A percentile compares a stretch with the other conserved stretches of the same genome.
These are phyloP conservation scores for Moesziomyces aphidis DNA, from an alignment of 1,284 basidiomycete species.

Conservation along the genomic window DNA sequence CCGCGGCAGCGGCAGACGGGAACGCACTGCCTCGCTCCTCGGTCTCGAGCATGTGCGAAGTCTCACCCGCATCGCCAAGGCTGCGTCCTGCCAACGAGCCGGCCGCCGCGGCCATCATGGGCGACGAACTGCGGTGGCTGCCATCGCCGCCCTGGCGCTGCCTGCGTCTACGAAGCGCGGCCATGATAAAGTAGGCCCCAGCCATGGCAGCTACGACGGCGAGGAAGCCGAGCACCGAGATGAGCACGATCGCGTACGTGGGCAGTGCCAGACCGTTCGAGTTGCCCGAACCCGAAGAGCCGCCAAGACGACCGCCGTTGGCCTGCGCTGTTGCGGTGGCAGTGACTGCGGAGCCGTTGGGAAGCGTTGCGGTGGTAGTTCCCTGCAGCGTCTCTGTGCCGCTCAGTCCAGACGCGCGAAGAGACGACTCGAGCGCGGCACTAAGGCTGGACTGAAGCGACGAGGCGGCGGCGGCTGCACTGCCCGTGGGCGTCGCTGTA, in stretches of 20 bases:
- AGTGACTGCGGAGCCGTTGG: constrained; percentile 54
- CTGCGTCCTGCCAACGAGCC: constrained; percentile 38
- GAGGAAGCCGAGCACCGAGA: constrained; percentile 60
- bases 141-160: constrained; percentile 34
- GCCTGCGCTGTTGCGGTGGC: constrained; percentile 58
- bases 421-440: constrained; percentile 44
- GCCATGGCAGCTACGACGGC: constrained; percentile 47
- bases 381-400: constrained; percentile 57
- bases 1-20: constrained; percentile 6
- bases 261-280: constrained; percentile 48
- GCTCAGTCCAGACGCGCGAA: constrained; percentile 47
- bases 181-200: constrained; percentile 53
- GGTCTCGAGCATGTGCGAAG: constrained; percentile 43
- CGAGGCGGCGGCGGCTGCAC: constrained; percentile 25
- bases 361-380: constrained; percentile 54
- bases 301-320: constrained; percentile 50
- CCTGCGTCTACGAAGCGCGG: constrained; percentile 42
- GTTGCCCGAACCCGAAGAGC: constrained; percentile 9
- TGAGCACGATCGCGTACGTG: constrained; percentile 58
- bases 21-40: constrained; percentile 10
- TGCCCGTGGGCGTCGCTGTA: constrained; percentile 15
- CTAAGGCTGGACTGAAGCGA: constrained; percentile 53
- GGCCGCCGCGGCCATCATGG: constrained; percentile 50
- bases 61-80: constrained; percentile 24
- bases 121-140: constrained; percentile 42